Conservation (phyloP, 371 early-diverging fungal species). For the Apophysomyces trapeziformis region DNA sequence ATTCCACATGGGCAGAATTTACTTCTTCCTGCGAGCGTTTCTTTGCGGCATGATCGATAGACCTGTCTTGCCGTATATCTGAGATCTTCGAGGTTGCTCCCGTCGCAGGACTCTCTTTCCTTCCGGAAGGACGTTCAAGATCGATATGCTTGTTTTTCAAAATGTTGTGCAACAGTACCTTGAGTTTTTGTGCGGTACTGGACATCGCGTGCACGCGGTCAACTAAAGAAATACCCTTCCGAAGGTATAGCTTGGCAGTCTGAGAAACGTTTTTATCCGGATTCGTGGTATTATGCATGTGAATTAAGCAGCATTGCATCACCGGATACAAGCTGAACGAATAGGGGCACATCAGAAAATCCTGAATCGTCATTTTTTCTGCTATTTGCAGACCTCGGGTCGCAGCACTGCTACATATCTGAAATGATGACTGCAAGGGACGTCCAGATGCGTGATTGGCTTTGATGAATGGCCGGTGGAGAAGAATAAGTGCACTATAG, state of each 20-base stretch:
- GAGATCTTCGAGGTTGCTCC: neutral
- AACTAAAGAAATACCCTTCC: conserved; percentile 36
- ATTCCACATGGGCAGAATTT: too few relatives aligned
- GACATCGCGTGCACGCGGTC: conserved; percentile 38
- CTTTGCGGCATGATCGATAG: too few relatives aligned
- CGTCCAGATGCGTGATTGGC: conserved; percentile 22
- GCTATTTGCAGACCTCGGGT: conserved; percentile 47
- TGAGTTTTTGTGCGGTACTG: conserved; percentile 36
- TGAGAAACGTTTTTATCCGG: conserved; percentile 35
- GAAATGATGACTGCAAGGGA: conserved; percentile 42
- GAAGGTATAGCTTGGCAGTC: conserved; percentile 41
- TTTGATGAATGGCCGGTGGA: conserved; percentile 54
- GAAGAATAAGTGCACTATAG: conserved; percentile 41
- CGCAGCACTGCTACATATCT: conserved; percentile 52
- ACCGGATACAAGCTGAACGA: conserved; percentile 51
- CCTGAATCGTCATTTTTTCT: conserved; percentile 33
- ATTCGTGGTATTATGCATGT: conserved; percentile 49
- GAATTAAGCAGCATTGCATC: conserved; percentile 49
- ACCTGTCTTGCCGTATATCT: neutral
- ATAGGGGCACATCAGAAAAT: conserved; percentile 51
- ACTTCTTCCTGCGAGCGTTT: too few relatives aligned
- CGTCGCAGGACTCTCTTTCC: neutral
- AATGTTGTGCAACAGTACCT: conserved; percentile 33
- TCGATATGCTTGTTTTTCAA: conserved; percentile 49
- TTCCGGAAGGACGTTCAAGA: conserved; percentile 5